phyloP scores from a whole-genome alignment of 2,329 filamentous ascomycete genomes.

The Hypoxylon sp. region DNA sequence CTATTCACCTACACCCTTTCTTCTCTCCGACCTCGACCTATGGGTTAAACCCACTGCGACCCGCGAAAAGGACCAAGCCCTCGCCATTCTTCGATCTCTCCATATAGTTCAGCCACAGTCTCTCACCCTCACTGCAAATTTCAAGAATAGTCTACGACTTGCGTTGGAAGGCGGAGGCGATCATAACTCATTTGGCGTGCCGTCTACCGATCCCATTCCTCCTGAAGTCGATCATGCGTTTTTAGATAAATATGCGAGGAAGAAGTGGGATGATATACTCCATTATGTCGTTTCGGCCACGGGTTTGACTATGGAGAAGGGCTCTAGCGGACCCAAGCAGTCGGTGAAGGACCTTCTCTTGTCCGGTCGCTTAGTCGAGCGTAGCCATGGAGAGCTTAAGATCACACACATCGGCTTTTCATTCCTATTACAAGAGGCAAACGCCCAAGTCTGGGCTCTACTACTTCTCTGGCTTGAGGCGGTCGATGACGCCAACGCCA shows the following conservation, averaged over 20 bases:
- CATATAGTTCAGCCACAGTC: slow-evolving; percentile 87
- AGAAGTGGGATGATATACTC: slow-evolving; percentile 95
- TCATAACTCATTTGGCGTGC: slow-evolving; percentile 91
- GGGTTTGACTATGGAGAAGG: slow-evolving; percentile 60
- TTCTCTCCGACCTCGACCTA: slow-evolving; percentile 83
- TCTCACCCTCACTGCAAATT: slow-evolving; percentile 84
- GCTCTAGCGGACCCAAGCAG: slow-evolving; percentile 72
- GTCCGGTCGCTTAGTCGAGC: slow-evolving; percentile 84
- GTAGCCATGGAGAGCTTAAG: slow-evolving; percentile 66
- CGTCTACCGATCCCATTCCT: slow-evolving; percentile 75
- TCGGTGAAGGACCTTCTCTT: slow-evolving; percentile 89
- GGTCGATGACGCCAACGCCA: slow-evolving; percentile 70
- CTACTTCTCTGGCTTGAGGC: slow-evolving; percentile 94
- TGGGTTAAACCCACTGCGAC: slow-evolving; percentile 82
- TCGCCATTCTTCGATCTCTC: slow-evolving; percentile 85
- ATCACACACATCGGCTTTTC: slow-evolving; percentile 97
- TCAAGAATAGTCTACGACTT: slow-evolving; percentile 85
- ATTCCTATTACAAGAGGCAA: slow-evolving; percentile 93
- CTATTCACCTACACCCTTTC: slow-evolving; percentile 87
- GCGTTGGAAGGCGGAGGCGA: slow-evolving; percentile 89
- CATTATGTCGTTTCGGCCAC: slow-evolving; percentile 93
- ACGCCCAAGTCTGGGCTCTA: slow-evolving; percentile 96
- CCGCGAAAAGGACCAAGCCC: slow-evolving; percentile 84
- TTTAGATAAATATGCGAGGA: slow-evolving; percentile 87
- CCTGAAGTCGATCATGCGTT: slow-evolving; percentile 77